Base-by-base conservation (phyloP, 2,329 filamentous ascomycete genomes). In the Tolypocladium album region DNA sequence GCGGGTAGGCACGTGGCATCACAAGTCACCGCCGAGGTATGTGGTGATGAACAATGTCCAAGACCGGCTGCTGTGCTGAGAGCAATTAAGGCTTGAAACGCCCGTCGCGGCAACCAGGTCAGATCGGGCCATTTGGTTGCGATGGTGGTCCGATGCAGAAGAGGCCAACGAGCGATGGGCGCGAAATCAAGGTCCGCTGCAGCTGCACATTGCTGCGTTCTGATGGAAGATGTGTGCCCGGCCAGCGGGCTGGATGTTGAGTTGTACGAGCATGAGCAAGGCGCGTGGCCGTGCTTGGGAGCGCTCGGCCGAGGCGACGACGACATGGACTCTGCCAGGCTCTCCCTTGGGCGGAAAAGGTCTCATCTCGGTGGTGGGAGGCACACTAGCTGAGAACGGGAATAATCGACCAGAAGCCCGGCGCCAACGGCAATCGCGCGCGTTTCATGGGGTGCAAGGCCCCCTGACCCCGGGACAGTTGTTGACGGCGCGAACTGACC, bases 381-480 rank as follows among this genome's bases (percentile, higher is more conserved):
- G 11, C n/a, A 15, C 40, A n/a, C 53, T 42, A 60, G 20, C 47
- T 22, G 39, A 31, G 40, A 39, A 52, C 13, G 52, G 57, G 42
- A 56, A 57, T 43, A 17, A 58, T 59, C 52, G 57, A 52, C 57
- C 40, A 20, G 38, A 39, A 17, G 40, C 7, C 5, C 56, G 50
- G 45, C 36, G 24, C 56, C 45, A 58, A 40, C 13, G 2, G 8
- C 24, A n/a, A 59, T 57, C 40, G 57, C 7, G 38, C 66, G 65
- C 64, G 63, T 66, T 60, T 65, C 63, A 64, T 61, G 59, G 59
- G 60, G 53, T 34, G 56, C 55, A n/a, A 55, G n/a, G 12, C 20
- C 20, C 7, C 20, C 11, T 12, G 9, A 9, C 34, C 11, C 7
- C 34, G 34, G 11, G 34, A 31, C 7, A 11, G 34, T 36, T 36